phyloP scores from a whole-genome alignment of 176 grass and related monocot genomes.

The Panicum miliaceum region DNA sequence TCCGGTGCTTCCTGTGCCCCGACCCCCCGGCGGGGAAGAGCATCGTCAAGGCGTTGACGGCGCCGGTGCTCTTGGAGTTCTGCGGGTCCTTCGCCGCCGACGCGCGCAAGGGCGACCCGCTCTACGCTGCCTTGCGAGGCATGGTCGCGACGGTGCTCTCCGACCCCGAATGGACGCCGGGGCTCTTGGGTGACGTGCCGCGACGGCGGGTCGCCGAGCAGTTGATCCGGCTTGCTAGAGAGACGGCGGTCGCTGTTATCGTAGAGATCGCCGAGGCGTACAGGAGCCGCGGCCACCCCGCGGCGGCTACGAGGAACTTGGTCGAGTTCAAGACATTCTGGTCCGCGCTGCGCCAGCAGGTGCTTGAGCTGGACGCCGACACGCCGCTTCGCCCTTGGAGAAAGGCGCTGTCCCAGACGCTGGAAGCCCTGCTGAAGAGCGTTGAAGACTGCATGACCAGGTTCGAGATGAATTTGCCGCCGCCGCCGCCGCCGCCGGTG shows the following conservation, averaged over 20 bases:
- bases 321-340: slow-evolving; percentile 52
- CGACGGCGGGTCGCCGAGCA: slow-evolving; percentile 26
- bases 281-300: not conserved
- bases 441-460: not conserved
- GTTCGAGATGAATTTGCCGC: not conserved
- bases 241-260: slow-evolving; percentile 37
- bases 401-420: not conserved
- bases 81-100: slow-evolving; percentile 31
- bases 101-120: slow-evolving; percentile 21
- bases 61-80: slow-evolving; percentile 49
- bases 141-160: slow-evolving; percentile 37
- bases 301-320: slow-evolving; percentile 23
- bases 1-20: slow-evolving; percentile 34
- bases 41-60: slow-evolving; percentile 19
- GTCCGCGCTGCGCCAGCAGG: slow-evolving; percentile 28
- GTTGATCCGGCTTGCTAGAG: slow-evolving; percentile 37
- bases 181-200: not conserved
- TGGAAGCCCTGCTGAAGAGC: not conserved
- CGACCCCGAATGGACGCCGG: not conserved
- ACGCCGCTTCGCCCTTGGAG: not conserved
- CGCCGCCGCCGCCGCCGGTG: not conserved
- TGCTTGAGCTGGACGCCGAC: not conserved
- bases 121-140: slow-evolving; percentile 42
- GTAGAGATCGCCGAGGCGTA: slow-evolving; percentile 12
- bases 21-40: not conserved